Evolutionary conservation across 2,329 filamentous ascomycete genomes (phyloP).

Genomic region (Ophiocordyceps camponoti-leonardi): DNA sequence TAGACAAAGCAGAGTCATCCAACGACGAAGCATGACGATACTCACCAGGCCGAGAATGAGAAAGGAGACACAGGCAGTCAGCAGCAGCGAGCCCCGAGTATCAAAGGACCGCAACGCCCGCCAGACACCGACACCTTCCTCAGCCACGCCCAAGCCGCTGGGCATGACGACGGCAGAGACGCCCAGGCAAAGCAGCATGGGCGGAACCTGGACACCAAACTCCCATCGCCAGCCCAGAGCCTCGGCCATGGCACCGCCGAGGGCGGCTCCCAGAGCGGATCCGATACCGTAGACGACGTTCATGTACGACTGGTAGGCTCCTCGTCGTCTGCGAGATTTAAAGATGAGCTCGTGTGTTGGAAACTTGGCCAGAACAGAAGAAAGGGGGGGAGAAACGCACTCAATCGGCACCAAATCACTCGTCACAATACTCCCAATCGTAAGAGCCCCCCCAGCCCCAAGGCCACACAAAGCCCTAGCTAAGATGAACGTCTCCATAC

Average conservation of each 20-base stretch:
- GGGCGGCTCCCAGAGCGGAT: conserved; percentile 44
- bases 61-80: conserved; percentile 36
- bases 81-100: conserved; percentile 31
- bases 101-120: conserved; percentile 40
- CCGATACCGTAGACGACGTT: conserved; percentile 47
- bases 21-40: too few species aligned
- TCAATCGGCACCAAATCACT: conserved; percentile 61
- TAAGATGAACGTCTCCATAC: conserved; percentile 52
- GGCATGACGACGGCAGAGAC: conserved; percentile 32
- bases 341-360: too few species aligned
- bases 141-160: conserved; percentile 29
- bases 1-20: too few species aligned
- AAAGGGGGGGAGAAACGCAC: conserved; percentile 17
- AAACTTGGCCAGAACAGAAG: too few species aligned
- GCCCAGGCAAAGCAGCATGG: conserved; percentile 26
- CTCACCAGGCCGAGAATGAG: conserved; percentile 40
- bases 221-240: conserved; percentile 58
- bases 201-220: conserved; percentile 44
- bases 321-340: conserved; percentile 25
- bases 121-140: conserved; percentile 21
- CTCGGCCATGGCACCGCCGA: conserved; percentile 55
- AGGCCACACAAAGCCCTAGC: conserved; percentile 56
- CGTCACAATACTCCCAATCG: conserved; percentile 52
- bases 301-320: conserved; percentile 55
- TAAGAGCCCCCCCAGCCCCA: conserved; percentile 54